A percentile compares a stretch with the other conserved stretches of the same genome.
These are phyloP conservation scores for Trametes hirsuta DNA, from an alignment of 1,284 basidiomycete genomes.

Conservation along the genomic window DNA sequence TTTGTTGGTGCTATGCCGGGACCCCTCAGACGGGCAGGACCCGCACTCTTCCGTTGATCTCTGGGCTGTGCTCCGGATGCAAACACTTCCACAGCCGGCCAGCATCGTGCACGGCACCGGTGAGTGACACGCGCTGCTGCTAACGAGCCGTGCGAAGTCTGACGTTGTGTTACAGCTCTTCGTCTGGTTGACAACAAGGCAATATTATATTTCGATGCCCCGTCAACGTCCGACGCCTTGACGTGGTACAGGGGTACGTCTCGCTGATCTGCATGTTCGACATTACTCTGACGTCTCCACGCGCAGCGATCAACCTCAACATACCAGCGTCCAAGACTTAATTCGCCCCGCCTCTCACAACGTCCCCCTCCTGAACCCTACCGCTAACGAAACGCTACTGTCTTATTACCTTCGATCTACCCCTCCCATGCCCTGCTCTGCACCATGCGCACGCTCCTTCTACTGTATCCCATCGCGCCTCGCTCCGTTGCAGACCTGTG, in stretches of 20 bases:
- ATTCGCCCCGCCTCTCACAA: conserved; percentile 18
- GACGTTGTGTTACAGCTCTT: conserved; percentile 53
- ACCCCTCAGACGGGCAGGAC: conserved; percentile 77
- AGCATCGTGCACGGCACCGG: conserved; percentile 87
- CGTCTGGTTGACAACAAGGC: conserved; percentile 88
- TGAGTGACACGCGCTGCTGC: conserved; percentile 41
- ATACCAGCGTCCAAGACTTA: conserved; percentile 56
- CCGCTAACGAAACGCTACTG: conserved; percentile 24
- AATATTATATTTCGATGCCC: conserved; percentile 90
- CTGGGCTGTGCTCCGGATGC: conserved; percentile 93
- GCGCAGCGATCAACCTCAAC: conserved; percentile 63
- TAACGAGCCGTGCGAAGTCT: conserved; percentile 9
- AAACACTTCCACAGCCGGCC: conserved; percentile 86
- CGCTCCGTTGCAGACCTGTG: conserved; percentile 22
- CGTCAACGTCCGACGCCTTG: conserved; percentile 79
- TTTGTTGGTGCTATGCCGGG: conserved; percentile 86
- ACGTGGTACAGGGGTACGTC: conserved; percentile 87
- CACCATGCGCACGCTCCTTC: conserved; percentile 26
- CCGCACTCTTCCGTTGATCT: conserved; percentile 77
- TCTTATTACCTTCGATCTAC: conserved; percentile 23
- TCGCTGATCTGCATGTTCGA: neutral
- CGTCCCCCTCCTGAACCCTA: conserved; percentile 7
- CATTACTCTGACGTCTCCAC: neutral
- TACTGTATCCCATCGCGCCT: conserved; percentile 23
- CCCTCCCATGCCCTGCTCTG: conserved; percentile 16